Base-by-base conservation (phyloP, 164 flowering plant genomes). In the Aristolochia fimbriata region DNA sequence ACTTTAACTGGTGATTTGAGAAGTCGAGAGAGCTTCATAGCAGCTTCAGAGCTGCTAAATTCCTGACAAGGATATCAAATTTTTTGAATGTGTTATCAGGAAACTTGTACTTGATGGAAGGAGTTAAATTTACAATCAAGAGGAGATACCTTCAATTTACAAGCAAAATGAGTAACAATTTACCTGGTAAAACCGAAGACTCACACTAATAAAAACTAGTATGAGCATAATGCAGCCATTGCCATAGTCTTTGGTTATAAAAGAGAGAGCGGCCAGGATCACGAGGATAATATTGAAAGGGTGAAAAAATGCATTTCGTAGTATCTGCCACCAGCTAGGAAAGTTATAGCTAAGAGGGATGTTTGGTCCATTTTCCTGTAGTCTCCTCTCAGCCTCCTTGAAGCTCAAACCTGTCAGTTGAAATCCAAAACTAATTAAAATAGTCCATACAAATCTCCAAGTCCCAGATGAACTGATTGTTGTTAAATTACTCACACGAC, bases 291-390 rank as follows among this genome's bases (percentile, higher is more conserved):
- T 77, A 51, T 84, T 83, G 66, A 87, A 84, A 47, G 94, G 91
- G 65, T 87, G 94, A 65, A 87, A 83, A 55, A 80, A 73, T 43
- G 94, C 94, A 74, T 58, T 78, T 86, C 90, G 77, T 11, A 87
- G 74, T 70, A 87, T 77, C 61, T 80, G 81, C 94, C 90, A 84
- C 94, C 91, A 87, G 43, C 80, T 76, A 63, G 83, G 86, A 63
- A 80, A 81, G 55, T 65, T 55, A 65, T 80, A 70, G 53, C 76
- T 77, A 57, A 77, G 60, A 55, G 85, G 80, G 59, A 71, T 71
- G 71, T 87, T 87, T 70, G 88, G 94, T n/a, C 91, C 94, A 57
- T 47, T 72, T 75, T 83, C 91, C 63, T 53, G 70, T 68, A 83
- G 63, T 69, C 91, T 74, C 67, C 74, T 78, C 47, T 80, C 85